Evolutionary conservation across 257 asterid genomes (phyloP).

Genomic region (Solanum pimpinellifolium): DNA sequence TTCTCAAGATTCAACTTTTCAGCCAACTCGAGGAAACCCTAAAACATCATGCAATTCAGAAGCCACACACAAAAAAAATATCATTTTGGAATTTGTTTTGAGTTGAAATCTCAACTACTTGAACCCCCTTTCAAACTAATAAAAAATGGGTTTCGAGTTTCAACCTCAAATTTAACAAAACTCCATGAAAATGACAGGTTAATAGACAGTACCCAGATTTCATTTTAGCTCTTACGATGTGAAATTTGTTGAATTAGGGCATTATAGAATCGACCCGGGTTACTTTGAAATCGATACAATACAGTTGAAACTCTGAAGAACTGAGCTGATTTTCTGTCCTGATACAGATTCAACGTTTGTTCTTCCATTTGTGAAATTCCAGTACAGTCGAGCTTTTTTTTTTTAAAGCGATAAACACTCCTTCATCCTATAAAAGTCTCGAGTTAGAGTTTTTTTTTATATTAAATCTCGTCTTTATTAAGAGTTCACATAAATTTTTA

Average conservation of each 20-base stretch:
- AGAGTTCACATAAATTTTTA: rapidly evolving
- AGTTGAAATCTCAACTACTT: not conserved
- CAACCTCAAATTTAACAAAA: not conserved
- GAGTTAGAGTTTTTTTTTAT: not conserved
- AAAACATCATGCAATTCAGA: not conserved
- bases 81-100: not conserved
- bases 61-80: not conserved
- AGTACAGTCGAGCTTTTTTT: too few species aligned
- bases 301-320: not conserved
- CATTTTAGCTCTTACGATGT: not conserved
- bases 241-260: not conserved
- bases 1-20: not conserved
- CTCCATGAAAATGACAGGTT: not conserved
- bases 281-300: not conserved
- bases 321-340: not conserved
- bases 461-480: too few species aligned
- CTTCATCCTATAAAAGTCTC: too few species aligned
- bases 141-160: not conserved
- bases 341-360: not conserved
- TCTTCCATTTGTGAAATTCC: not conserved
- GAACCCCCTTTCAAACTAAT: not conserved
- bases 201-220: not conserved
- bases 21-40: not conserved
- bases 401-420: not conserved
- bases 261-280: not conserved